Evolutionary conservation across 2,329 filamentous ascomycete species (phyloP), one percentile per base, ranked within the genome.

Genomic region (Cryphonectria carpinicola): DNA sequence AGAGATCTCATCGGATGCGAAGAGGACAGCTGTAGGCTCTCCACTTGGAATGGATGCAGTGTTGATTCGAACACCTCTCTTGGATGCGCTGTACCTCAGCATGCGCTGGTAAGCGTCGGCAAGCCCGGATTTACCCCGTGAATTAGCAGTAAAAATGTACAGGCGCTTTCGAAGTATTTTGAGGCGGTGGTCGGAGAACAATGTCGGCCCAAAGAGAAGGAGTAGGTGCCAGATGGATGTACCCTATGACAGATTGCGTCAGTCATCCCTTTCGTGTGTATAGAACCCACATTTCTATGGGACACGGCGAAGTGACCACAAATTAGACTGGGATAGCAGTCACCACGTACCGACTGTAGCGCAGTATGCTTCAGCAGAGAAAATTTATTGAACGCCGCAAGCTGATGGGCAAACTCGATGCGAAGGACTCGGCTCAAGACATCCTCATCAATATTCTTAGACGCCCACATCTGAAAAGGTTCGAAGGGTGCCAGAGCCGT

Each of bases 391-490:
- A 58, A 71, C 6, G 46, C 46, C 35, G 70, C 61, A 63, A 71
- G 66, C 1, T 69, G 54, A 22, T 39, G 58, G 35, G 60, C 49
- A 17, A 71, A 71, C 14, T 62, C 66, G 28, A 71, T 63, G 7
- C 70, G 68, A 22, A 69, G 52, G 4, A 65, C 62, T 49, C 66
- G n/a, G 22, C 69, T 54, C 22, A 71, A 37, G 28, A 41, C 32
- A 22, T 7, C 35, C 2, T 60, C 66, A 5, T 41, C 56, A 5
- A 71, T 35, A 35, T 71, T 37, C n/a, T 69, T 62, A 19, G 62
- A 62, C 3, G 70, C 70, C 70, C 70, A 71, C n/a, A 66, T n/a
- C 17, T 49, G 37, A 17, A 71, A 71, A n/a, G 70, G 66, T 25
- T 69, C 54, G 28, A 65, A 41, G 6, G 49, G 52, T 37, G 65